Evolutionary conservation across 2,329 filamentous ascomycete genomes (phyloP).

Genomic region (Ophiosphaerella herpotricha): DNA sequence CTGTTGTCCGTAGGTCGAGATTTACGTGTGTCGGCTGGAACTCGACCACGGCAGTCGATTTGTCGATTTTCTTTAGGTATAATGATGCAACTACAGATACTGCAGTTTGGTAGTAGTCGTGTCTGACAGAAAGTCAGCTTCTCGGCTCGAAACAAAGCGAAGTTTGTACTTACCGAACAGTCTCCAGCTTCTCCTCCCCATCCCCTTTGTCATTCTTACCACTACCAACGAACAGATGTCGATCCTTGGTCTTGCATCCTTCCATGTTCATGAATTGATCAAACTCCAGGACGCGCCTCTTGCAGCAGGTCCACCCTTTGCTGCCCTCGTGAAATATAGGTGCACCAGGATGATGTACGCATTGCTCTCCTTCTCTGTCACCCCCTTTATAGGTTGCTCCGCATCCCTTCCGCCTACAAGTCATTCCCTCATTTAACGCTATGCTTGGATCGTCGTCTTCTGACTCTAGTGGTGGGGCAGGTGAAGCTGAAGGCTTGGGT

Average conservation of each 20-base stretch:
- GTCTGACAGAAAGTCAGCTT: slow-evolving; percentile 51
- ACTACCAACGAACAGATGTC: slow-evolving; percentile 83
- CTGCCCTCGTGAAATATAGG: slow-evolving; percentile 97
- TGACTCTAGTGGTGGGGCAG: slow-evolving; percentile 55
- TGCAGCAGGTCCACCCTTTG: slow-evolving; percentile 97
- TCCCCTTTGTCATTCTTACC: slow-evolving; percentile 70
- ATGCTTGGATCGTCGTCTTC: slow-evolving; percentile 83
- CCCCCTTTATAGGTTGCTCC: slow-evolving; percentile 64
- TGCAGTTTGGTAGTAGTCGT: slow-evolving; percentile 94
- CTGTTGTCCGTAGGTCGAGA: slow-evolving; percentile 84
- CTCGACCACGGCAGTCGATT: slow-evolving; percentile 72
- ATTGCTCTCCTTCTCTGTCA: slow-evolving; percentile 69
- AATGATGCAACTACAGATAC: slow-evolving; percentile 85
- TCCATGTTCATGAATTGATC: slow-evolving; percentile 97
- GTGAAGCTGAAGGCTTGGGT: slow-evolving; percentile 28
- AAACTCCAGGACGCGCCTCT: slow-evolving; percentile 91
- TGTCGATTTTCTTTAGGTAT: slow-evolving; percentile 97
- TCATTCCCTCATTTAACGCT: slow-evolving; percentile 72
- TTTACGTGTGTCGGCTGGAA: slow-evolving; percentile 68
- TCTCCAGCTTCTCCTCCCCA: slow-evolving; percentile 75
- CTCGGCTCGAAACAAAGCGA: too few relatives aligned
- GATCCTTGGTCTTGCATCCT: slow-evolving; percentile 80
- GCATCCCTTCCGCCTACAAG: slow-evolving; percentile 80
- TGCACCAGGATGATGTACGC: slow-evolving; percentile 84
- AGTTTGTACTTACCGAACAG: slow-evolving; percentile 64